These are phyloP conservation scores for Fonsecaea monophora DNA, from an alignment of 2,329 filamentous ascomycete genomes.

Conservation along the genomic window DNA sequence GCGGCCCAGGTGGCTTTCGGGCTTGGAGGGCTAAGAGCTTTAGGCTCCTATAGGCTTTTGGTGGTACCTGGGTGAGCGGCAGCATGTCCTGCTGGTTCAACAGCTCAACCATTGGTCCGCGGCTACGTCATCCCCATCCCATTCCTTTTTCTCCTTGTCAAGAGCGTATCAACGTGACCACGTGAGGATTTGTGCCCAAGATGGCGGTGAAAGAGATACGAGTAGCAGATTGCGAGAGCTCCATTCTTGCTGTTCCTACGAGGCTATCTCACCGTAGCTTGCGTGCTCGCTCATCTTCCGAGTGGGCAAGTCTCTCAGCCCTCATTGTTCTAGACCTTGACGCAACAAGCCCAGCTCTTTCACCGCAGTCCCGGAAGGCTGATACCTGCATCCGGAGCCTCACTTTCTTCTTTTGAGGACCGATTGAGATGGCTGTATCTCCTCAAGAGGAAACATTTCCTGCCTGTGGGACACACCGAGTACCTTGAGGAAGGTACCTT, in stretches of 20 bases:
- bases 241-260: background rate
- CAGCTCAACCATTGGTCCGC: conserved; percentile 7
- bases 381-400: conserved; percentile 14
- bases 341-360: background rate
- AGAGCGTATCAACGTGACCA: conserved; percentile 12
- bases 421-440: background rate
- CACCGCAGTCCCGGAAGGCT: conserved; percentile 11
- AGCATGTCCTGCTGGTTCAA: conserved; percentile 10
- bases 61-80: background rate
- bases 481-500: background rate
- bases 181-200: conserved; percentile 5
- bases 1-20: background rate
- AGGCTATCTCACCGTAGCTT: background rate
- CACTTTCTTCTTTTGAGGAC: background rate
- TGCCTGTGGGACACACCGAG: background rate
- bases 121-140: conserved; percentile 7
- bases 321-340: conserved; percentile 7
- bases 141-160: background rate
- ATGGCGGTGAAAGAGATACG: conserved; percentile 15
- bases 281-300: background rate
- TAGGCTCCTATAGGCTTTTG: background rate
- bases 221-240: conserved; percentile 1
- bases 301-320: background rate
- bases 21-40: background rate
- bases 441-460: conserved; percentile 12